These are phyloP conservation scores for Boletus huronensis DNA, from an alignment of 768 basidiomycete genomes.

Conservation along the genomic window DNA sequence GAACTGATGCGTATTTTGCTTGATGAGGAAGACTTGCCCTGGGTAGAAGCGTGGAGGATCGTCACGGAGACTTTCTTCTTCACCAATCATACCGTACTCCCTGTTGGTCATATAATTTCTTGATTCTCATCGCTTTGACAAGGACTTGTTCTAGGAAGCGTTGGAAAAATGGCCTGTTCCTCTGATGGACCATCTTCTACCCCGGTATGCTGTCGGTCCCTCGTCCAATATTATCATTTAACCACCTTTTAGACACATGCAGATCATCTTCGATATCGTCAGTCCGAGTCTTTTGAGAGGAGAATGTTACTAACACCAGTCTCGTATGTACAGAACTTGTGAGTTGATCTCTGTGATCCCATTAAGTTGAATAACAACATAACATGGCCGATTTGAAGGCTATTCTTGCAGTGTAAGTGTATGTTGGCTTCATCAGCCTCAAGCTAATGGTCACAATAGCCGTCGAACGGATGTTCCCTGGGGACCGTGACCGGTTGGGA, in stretches of 20 bases:
- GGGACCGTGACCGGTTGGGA: conserved; percentile 71
- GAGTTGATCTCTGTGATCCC: background rate
- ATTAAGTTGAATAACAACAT: background rate
- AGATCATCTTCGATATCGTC: conserved; percentile 89
- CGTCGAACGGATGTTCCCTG: conserved; percentile 88
- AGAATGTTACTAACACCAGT: conserved; percentile 14
- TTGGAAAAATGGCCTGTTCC: conserved; percentile 92
- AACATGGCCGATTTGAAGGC: conserved; percentile 8
- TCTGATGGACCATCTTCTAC: conserved; percentile 79
- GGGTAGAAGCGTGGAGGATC: conserved; percentile 86
- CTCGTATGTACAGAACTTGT: conserved; percentile 36
- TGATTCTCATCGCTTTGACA: background rate
- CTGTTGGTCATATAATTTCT: conserved; percentile 44
- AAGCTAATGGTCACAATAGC: conserved; percentile 36
- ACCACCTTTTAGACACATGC: conserved; percentile 59
- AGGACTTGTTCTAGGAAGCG: conserved; percentile 52
- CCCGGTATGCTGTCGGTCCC: conserved; percentile 45
- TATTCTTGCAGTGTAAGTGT: conserved; percentile 65
- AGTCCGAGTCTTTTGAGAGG: conserved; percentile 28
- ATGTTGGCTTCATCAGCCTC: background rate
- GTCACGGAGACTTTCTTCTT: conserved; percentile 91
- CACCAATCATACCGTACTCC: conserved; percentile 93
- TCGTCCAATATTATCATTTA: background rate
- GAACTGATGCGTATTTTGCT: conserved; percentile 90
- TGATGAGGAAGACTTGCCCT: conserved; percentile 87